Evolutionary conservation across 176 grass and related monocot genomes (phyloP).

Genomic region (Juncus effusus): DNA sequence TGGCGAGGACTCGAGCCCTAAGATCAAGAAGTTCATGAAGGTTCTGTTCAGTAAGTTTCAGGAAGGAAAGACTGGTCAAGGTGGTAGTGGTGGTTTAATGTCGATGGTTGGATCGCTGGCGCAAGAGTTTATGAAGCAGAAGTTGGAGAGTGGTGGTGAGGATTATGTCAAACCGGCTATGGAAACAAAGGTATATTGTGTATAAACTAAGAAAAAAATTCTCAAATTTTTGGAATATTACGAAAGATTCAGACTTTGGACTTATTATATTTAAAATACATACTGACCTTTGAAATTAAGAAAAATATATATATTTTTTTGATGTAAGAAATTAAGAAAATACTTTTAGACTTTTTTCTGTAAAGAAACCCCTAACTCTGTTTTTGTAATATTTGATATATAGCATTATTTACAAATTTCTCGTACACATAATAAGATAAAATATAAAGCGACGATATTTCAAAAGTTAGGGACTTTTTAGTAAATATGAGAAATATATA

Average conservation of each 20-base stretch:
- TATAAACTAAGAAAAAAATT: not conserved
- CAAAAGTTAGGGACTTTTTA: too few relatives aligned
- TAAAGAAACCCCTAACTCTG: too few relatives aligned
- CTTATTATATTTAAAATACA: too few relatives aligned
- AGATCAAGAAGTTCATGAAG: constrained; percentile 99
- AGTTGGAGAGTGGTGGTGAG: constrained; percentile 64
- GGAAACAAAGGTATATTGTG: constrained; percentile 29
- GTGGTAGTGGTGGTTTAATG: constrained; percentile 47
- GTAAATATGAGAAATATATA: too few relatives aligned
- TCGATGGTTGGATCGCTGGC: constrained; percentile 72
- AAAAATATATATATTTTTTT: too few relatives aligned
- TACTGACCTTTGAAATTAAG: too few relatives aligned
- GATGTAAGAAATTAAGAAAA: too few relatives aligned
- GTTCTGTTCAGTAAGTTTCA: constrained; percentile 68
- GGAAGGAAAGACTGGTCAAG: constrained; percentile 40
- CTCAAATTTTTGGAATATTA: not conserved
- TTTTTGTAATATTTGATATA: too few relatives aligned
- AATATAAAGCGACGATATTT: too few relatives aligned
- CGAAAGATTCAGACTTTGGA: not conserved
- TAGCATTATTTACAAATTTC: too few relatives aligned
- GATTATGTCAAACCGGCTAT: constrained; percentile 61
- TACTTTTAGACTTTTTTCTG: too few relatives aligned
- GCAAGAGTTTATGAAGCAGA: constrained; percentile 75
- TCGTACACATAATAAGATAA: too few relatives aligned
- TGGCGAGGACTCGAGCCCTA: constrained; percentile 82